Evolutionary conservation across 306 rosid species (phyloP).

Genomic region (Mimosa pudica): DNA sequence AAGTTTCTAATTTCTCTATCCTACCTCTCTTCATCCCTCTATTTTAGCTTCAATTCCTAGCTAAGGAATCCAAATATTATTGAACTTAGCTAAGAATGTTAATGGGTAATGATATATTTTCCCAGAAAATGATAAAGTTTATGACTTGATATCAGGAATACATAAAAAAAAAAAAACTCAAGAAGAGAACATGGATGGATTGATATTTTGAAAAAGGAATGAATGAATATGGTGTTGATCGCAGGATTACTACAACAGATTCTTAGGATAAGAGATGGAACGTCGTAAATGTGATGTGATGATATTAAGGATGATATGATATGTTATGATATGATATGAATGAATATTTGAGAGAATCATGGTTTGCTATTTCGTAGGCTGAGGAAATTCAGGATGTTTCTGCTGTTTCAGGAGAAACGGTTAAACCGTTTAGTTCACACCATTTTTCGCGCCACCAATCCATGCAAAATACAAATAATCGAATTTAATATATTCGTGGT

Average conservation of each 20-base stretch:
- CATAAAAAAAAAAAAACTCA: background rate
- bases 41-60: background rate
- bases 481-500: too few species aligned
- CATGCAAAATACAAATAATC: background rate
- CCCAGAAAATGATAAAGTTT: conserved; percentile 31
- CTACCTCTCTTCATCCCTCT: conserved; percentile 56
- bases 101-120: background rate
- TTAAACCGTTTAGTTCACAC: conserved; percentile 1
- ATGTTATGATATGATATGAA: background rate
- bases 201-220: conserved; percentile 27
- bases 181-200: conserved; percentile 18
- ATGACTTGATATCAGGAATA: background rate
- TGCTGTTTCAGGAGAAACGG: background rate
- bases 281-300: background rate
- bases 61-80: background rate
- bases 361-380: background rate
- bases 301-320: too few species aligned
- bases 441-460: background rate
- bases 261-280: background rate
- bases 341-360: background rate
- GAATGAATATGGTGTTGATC: conserved; percentile 18
- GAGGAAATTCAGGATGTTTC: background rate
- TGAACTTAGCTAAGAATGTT: background rate
- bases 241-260: conserved; percentile 24
- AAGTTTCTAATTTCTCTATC: conserved; percentile 45